phyloP scores from a whole-genome alignment of 192 early-diverging fungal genomes.

The Backusella tarrabulga region DNA sequence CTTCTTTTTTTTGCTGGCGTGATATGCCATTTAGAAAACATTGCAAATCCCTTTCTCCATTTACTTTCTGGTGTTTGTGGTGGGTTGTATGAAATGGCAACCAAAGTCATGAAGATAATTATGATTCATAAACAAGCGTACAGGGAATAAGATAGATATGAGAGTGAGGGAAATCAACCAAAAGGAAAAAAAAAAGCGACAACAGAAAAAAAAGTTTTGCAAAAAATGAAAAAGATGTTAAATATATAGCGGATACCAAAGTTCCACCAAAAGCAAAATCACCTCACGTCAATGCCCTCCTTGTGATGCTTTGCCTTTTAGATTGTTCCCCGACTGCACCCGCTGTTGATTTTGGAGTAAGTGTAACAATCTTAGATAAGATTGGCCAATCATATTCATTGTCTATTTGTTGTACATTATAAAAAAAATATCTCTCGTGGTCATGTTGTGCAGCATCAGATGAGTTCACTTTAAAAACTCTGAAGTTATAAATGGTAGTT shows the following conservation, averaged over 20 bases:
- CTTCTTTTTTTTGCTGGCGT: not conserved
- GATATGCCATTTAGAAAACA: slow-evolving; percentile 14
- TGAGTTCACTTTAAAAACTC: not conserved
- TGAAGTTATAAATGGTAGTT: not conserved
- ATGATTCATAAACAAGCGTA: slow-evolving; percentile 1
- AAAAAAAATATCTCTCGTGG: not conserved
- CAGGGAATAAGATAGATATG: not conserved
- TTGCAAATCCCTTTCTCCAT: slow-evolving; percentile 13
- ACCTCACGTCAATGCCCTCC: slow-evolving; percentile 4
- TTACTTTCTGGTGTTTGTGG: slow-evolving; percentile 14
- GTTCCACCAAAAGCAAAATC: slow-evolving; percentile 8
- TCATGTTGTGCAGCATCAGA: slow-evolving; percentile 8
- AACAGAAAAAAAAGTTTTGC: not conserved
- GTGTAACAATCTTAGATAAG: not conserved
- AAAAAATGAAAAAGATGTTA: not conserved
- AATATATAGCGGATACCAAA: not conserved
- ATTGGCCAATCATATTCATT: not conserved
- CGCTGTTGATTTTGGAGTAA: not conserved
- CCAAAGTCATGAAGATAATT: slow-evolving; percentile 14
- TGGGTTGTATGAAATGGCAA: slow-evolving; percentile 13
- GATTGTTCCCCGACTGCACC: slow-evolving; percentile 1
- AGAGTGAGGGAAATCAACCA: slow-evolving; percentile 3
- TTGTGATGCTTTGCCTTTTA: not conserved
- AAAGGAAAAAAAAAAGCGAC: not conserved
- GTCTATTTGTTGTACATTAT: not conserved